phyloP scores from a whole-genome alignment of 768 basidiomycete species.

The Clavaria fumosa region DNA sequence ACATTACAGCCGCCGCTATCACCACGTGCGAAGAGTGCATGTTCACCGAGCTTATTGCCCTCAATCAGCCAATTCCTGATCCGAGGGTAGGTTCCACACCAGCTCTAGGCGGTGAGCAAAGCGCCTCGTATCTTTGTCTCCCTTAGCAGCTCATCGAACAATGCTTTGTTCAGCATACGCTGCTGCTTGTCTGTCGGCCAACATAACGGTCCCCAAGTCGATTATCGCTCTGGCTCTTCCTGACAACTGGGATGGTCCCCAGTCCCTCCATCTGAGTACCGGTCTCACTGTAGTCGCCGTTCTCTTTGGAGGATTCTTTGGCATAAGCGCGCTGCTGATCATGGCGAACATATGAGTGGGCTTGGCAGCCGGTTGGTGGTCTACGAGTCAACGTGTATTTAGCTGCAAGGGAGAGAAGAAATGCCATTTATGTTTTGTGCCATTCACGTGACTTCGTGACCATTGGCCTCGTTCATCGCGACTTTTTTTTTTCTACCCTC shows the following conservation, averaged over 20 bases:
- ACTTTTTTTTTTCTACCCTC: too few relatives aligned
- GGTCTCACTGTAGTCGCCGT: slow-evolving; percentile 28
- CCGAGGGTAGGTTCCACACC: slow-evolving; percentile 41
- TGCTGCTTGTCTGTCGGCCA: slow-evolving; percentile 26
- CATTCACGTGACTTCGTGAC: too few relatives aligned
- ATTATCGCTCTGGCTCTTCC: slow-evolving; percentile 31
- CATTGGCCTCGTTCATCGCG: too few relatives aligned
- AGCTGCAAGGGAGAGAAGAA: too few relatives aligned
- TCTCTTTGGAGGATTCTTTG: slow-evolving; percentile 29
- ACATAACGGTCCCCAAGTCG: slow-evolving; percentile 24
- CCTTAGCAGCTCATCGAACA: slow-evolving; percentile 6
- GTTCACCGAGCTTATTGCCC: slow-evolving; percentile 36
- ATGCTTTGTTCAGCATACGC: slow-evolving; percentile 34
- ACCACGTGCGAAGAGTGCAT: slow-evolving; percentile 52
- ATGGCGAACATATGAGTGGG: slow-evolving; percentile 38
- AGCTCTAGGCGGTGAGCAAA: slow-evolving; percentile 36
- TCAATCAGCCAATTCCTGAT: slow-evolving; percentile 34
- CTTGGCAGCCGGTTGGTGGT: too few relatives aligned
- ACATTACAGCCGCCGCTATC: slow-evolving; percentile 26
- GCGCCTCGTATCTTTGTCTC: neutral
- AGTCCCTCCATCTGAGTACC: slow-evolving; percentile 27
- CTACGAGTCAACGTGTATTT: too few relatives aligned
- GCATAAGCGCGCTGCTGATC: slow-evolving; percentile 31
- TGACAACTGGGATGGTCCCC: slow-evolving; percentile 40
- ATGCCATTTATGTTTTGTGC: too few relatives aligned